Evolutionary conservation across 1,284 basidiomycete species (phyloP).

Genomic region (Sparassis latifolia): DNA sequence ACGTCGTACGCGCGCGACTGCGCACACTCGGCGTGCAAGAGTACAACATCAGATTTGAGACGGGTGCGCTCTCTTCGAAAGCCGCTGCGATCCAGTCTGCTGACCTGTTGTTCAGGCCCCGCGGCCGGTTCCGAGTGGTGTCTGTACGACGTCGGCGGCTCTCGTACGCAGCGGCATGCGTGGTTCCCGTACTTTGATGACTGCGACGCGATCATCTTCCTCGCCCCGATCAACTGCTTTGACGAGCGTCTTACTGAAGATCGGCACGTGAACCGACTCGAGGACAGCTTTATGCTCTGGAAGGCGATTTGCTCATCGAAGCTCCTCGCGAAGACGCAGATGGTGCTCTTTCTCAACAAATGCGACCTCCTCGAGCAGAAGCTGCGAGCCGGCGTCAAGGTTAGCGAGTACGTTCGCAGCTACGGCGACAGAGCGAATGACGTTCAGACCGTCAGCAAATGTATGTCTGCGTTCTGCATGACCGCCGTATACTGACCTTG

Average conservation of each 20-base stretch:
- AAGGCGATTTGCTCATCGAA: conserved; percentile 32
- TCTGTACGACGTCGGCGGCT: conserved; percentile 70
- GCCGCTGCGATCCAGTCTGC: background rate
- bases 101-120: conserved; percentile 12
- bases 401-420: conserved; percentile 49
- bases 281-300: conserved; percentile 37
- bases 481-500: background rate
- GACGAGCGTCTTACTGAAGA: conserved; percentile 39
- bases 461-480: conserved; percentile 14
- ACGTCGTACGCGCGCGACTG: conserved; percentile 60
- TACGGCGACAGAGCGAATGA: conserved; percentile 31
- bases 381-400: conserved; percentile 49
- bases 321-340: conserved; percentile 31
- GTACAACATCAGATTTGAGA: conserved; percentile 59
- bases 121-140: conserved; percentile 33
- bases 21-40: conserved; percentile 71
- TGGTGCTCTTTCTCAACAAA: conserved; percentile 33
- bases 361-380: conserved; percentile 62
- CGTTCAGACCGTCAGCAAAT: conserved; percentile 29
- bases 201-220: conserved; percentile 36
- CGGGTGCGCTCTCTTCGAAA: conserved; percentile 38
- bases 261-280: conserved; percentile 35
- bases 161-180: conserved; percentile 40
- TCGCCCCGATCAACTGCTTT: conserved; percentile 35
- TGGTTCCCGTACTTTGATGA: conserved; percentile 38